phyloP scores from a whole-genome alignment of 768 basidiomycete species.

The Gelatoporia subvermispora region DNA sequence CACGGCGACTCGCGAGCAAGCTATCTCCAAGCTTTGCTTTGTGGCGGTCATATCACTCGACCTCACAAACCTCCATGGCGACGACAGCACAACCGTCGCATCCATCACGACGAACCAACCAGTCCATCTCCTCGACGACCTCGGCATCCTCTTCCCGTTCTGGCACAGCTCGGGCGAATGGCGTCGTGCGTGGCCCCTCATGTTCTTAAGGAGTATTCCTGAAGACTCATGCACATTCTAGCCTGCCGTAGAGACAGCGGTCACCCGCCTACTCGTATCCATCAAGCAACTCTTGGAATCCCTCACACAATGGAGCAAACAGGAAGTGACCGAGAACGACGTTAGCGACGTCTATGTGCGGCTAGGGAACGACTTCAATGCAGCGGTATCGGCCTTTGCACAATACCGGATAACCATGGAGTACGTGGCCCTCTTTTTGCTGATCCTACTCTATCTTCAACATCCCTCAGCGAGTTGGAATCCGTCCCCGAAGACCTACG shows the following conservation, averaged over 20 bases:
- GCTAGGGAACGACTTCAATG: conserved; percentile 96
- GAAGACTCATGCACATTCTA: conserved; percentile 20
- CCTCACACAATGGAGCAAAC: conserved; percentile 78
- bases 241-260: conserved; percentile 86
- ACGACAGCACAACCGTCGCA: not conserved
- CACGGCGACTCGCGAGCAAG: no score
- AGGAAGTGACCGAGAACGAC: conserved; percentile 64
- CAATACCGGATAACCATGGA: conserved; percentile 84
- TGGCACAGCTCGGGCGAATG: conserved; percentile 10
- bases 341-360: conserved; percentile 98
- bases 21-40: no score
- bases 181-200: conserved; percentile 6
- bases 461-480: conserved; percentile 67
- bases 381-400: conserved; percentile 84
- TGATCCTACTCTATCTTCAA: not conserved
- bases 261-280: conserved; percentile 87
- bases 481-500: conserved; percentile 87
- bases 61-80: no score
- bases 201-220: not conserved
- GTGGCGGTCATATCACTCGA: no score
- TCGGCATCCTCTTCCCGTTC: conserved; percentile 11
- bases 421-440: conserved; percentile 47
- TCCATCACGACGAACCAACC: conserved; percentile 13
- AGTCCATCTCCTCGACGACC: conserved; percentile 13
- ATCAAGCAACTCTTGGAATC: conserved; percentile 94